phyloP scores from a whole-genome alignment of 176 grass and related monocot genomes.

The Carex littledalei region DNA sequence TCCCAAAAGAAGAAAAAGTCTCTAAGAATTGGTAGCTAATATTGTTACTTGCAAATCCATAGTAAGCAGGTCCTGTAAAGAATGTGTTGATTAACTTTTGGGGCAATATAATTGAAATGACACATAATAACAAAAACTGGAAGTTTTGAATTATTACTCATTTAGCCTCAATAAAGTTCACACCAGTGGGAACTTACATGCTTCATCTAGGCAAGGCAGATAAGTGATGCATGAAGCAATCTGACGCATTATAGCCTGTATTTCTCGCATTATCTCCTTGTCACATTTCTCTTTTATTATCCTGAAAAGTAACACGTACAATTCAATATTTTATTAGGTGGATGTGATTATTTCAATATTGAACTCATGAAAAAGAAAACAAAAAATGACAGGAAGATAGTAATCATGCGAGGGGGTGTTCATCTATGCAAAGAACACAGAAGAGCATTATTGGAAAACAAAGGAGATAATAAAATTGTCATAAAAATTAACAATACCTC shows the following conservation, averaged over 20 bases:
- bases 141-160: not conserved
- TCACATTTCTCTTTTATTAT: conserved; percentile 84
- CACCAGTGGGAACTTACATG: conserved; percentile 39
- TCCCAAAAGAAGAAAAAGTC: too few relatives aligned
- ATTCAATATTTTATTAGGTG: not conserved
- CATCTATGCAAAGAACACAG: not conserved
- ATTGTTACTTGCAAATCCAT: too few relatives aligned
- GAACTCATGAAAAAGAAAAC: not conserved
- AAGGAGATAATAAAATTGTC: not conserved
- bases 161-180: not conserved
- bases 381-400: not conserved
- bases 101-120: not conserved
- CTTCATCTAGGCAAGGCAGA: conserved; percentile 92
- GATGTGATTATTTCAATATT: not conserved
- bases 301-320: conserved; percentile 22
- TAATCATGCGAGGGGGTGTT: not conserved
- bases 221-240: conserved; percentile 90
- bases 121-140: not conserved
- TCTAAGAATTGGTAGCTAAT: too few relatives aligned
- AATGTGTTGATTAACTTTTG: not conserved
- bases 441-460: not conserved
- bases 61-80: not conserved
- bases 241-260: conserved; percentile 98
- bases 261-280: conserved; percentile 99
- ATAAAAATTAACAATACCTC: conserved; percentile 32